phyloP scores from a whole-genome alignment of 2,329 filamentous ascomycete species.

The Fusarium sp. region DNA sequence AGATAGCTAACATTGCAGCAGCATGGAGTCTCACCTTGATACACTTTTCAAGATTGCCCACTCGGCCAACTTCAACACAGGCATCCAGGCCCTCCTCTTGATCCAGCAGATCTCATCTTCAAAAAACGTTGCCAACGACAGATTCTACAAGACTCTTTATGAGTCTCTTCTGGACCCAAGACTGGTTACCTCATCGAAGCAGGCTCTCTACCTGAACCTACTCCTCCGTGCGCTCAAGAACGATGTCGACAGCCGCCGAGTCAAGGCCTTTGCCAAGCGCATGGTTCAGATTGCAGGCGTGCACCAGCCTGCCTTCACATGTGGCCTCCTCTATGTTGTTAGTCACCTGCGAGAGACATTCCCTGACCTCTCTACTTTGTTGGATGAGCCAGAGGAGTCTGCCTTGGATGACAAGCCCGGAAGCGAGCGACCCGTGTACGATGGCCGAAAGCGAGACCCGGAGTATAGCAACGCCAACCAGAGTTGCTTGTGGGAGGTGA shows the following conservation, averaged over 20 bases:
- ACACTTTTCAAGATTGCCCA: constrained; percentile 97
- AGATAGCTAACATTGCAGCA: constrained; percentile 48
- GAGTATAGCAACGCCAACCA: constrained; percentile 93
- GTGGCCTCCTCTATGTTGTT: constrained; percentile 91
- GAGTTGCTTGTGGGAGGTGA: constrained; percentile 91
- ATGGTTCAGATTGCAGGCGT: constrained; percentile 88
- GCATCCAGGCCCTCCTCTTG: constrained; percentile 92
- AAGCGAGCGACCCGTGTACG: constrained; percentile 67
- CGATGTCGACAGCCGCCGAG: constrained; percentile 88
- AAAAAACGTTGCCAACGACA: constrained; percentile 84
- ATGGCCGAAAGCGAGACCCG: constrained; percentile 91
- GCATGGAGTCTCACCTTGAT: constrained; percentile 88
- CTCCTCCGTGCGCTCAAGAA: constrained; percentile 89
- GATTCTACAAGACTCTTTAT: constrained; percentile 95
- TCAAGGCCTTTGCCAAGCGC: constrained; percentile 96
- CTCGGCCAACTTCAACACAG: constrained; percentile 98
- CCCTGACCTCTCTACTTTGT: constrained; percentile 80
- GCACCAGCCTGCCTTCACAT: constrained; percentile 93
- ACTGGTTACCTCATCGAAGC: constrained; percentile 90
- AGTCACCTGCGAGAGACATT: constrained; percentile 84
- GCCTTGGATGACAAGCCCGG: constrained; percentile 69
- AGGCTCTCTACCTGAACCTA: constrained; percentile 93
- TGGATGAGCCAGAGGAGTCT: constrained; percentile 83
- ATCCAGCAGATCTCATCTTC: constrained; percentile 91
- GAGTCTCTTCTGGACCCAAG: constrained; percentile 94